A percentile compares a stretch with the other conserved stretches of the same genome.
phyloP scores from a whole-genome alignment of 2,329 filamentous ascomycete species.

The Aspergillus carbonarius region DNA sequence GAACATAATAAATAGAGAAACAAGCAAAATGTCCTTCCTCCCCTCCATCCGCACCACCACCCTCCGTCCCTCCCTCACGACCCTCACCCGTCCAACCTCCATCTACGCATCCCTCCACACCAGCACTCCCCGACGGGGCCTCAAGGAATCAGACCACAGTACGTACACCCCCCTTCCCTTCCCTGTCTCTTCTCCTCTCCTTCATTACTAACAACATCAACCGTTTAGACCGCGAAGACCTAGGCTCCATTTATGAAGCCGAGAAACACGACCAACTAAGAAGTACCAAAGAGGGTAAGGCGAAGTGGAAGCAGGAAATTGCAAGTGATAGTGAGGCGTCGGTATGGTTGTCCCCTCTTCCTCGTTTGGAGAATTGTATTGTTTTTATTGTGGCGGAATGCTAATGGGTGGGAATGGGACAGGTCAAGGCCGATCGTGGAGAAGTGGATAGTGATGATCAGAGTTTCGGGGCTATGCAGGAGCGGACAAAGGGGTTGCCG shows the following conservation, averaged over 20 bases:
- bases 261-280: slow-evolving; percentile 63
- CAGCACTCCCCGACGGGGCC: slow-evolving; percentile 23
- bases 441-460: slow-evolving; percentile 42
- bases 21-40: slow-evolving; percentile 38
- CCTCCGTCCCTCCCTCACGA: slow-evolving; percentile 15
- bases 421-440: slow-evolving; percentile 62
- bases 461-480: slow-evolving; percentile 53
- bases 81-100: slow-evolving; percentile 5
- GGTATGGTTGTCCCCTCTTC: slow-evolving; percentile 53
- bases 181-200: background rate
- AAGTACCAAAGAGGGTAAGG: slow-evolving; percentile 58
- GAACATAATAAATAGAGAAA: background rate
- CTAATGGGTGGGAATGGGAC: slow-evolving; percentile 2
- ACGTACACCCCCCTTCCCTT: slow-evolving; percentile 8
- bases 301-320: slow-evolving; percentile 74
- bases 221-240: slow-evolving; percentile 42
- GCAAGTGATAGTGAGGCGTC: slow-evolving; percentile 77
- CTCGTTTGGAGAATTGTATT: too few relatives aligned
- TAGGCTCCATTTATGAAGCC: slow-evolving; percentile 46
- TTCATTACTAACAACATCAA: too few relatives aligned
- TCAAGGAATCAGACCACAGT: slow-evolving; percentile 41
- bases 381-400: too few relatives aligned
- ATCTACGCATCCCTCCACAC: slow-evolving; percentile 27
- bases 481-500: slow-evolving; percentile 55
- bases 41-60: slow-evolving; percentile 23